phyloP scores from a whole-genome alignment of 2,329 filamentous ascomycete species.

The Huntiella moniliformis region DNA sequence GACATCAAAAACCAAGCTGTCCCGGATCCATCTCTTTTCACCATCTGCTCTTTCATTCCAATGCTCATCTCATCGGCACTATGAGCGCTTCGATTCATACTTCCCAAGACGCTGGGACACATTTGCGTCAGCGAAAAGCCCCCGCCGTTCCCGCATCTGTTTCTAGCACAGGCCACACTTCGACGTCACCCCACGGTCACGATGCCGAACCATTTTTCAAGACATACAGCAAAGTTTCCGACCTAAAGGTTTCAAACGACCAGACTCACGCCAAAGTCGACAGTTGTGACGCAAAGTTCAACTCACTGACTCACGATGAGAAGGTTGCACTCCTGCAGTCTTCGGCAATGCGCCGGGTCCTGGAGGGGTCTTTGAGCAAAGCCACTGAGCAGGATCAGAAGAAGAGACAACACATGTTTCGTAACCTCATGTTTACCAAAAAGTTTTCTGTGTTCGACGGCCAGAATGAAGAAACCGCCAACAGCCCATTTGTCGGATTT shows the following conservation, averaged over 20 bases:
- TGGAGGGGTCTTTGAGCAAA: constrained; percentile 3
- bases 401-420: constrained; percentile 16
- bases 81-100: too few species aligned
- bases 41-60: too few species aligned
- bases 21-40: too few species aligned
- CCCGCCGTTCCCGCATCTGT: too few species aligned
- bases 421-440: constrained; percentile 46
- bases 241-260: constrained; percentile 12
- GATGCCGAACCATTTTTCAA: too few species aligned
- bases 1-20: too few species aligned
- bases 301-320: constrained; percentile 15
- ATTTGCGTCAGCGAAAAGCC: too few species aligned
- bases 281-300: constrained; percentile 10
- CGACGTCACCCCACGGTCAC: too few species aligned
- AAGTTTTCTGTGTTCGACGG: constrained; percentile 60
- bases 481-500: constrained; percentile 60
- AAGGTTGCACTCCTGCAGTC: constrained; percentile 8
- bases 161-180: too few species aligned
- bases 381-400: constrained; percentile 12
- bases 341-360: constrained; percentile 4
- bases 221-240: neutral
- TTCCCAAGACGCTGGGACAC: too few species aligned
- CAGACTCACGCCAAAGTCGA: constrained; percentile 11
- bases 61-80: too few species aligned
- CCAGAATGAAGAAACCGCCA: constrained; percentile 43